These are phyloP conservation scores for Pelargonium myrrhifolium DNA, from an alignment of 441 rosid species.

Conservation along the genomic window DNA sequence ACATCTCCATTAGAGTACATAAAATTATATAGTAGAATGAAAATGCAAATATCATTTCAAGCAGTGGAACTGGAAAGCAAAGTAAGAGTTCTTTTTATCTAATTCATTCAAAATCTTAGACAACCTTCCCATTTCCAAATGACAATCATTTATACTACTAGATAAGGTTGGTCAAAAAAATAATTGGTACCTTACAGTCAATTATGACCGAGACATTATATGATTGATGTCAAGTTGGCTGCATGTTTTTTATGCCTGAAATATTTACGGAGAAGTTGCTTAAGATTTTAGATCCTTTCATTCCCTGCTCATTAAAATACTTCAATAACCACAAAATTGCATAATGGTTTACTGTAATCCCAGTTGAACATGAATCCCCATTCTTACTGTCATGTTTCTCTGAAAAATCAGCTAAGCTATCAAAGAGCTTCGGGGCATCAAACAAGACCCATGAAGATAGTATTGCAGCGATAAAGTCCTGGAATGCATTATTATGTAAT, in stretches of 20 bases:
- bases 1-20: neutral
- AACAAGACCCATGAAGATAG: constrained; percentile 38
- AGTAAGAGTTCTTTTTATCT: neutral
- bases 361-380: constrained; percentile 15
- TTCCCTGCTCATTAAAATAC: constrained; percentile 29
- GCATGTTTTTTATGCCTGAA: constrained; percentile 7
- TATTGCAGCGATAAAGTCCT: constrained; percentile 34
- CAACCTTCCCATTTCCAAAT: neutral
- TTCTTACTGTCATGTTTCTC: constrained; percentile 28
- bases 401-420: constrained; percentile 34
- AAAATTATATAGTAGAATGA: neutral
- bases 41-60: neutral
- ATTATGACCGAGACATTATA: neutral
- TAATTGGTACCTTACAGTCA: neutral
- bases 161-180: neutral
- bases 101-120: neutral
- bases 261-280: constrained; percentile 17
- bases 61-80: neutral
- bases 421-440: constrained; percentile 33
- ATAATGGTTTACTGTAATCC: constrained; percentile 28
- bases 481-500: constrained; percentile 35
- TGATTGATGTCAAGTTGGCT: neutral
- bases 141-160: neutral
- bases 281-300: constrained; percentile 23
- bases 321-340: constrained; percentile 37